These are phyloP conservation scores for Musa acuminata DNA, from an alignment of 176 grass and related monocot species.

Conservation along the genomic window DNA sequence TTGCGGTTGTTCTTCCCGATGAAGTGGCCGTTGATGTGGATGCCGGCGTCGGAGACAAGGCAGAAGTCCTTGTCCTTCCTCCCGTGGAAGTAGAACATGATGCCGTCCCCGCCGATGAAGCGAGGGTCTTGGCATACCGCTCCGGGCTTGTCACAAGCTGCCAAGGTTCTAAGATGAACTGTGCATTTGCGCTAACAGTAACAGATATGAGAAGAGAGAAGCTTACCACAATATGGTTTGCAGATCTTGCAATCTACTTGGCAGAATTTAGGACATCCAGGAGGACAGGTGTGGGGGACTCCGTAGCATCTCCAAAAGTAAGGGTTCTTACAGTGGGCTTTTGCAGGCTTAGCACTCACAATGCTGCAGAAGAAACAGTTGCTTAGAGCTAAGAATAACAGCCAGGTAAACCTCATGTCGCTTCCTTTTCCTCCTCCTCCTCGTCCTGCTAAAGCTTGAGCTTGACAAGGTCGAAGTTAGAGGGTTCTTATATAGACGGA, in stretches of 20 bases:
- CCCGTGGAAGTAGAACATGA: conserved; percentile 19
- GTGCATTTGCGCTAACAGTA: too few species aligned
- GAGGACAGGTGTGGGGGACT: conserved; percentile 31
- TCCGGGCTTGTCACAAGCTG: conserved; percentile 7
- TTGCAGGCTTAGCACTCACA: neutral
- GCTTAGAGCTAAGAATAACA: too few species aligned
- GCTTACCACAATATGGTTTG: conserved; percentile 33
- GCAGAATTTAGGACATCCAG: conserved; percentile 30
- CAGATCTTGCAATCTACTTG: conserved; percentile 32
- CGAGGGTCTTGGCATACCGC: conserved; percentile 14
- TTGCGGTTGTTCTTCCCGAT: conserved; percentile 8
- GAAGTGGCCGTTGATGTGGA: conserved; percentile 14
- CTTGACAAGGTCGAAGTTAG: too few species aligned
- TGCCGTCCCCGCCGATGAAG: conserved; percentile 10
- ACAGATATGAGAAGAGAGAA: neutral
- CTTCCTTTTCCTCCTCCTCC: too few species aligned
- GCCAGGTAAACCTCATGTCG: too few species aligned
- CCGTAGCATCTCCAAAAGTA: conserved; percentile 32
- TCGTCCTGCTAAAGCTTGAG: too few species aligned
- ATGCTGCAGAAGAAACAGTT: too few species aligned
- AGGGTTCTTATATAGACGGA: too few species aligned
- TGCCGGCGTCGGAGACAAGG: neutral
- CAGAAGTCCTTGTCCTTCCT: conserved; percentile 15
- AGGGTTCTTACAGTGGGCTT: conserved; percentile 26
- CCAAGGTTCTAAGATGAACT: neutral